A percentile compares a stretch with the other conserved stretches of the same genome.
These are phyloP conservation scores for Rhododendron henanense DNA, from an alignment of 148 eudicot genomes.

Conservation along the genomic window DNA sequence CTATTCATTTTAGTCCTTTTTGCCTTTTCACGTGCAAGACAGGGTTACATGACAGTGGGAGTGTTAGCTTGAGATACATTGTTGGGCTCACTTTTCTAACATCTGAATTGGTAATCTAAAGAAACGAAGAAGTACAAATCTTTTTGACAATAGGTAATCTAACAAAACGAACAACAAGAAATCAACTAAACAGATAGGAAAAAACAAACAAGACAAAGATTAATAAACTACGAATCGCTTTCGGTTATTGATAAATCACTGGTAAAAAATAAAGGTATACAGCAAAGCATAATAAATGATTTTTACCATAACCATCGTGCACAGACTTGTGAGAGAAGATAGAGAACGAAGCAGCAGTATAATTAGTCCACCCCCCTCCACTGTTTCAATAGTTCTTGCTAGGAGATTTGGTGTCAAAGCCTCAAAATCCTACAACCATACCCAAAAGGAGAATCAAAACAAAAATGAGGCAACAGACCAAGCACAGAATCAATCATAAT, in stretches of 20 bases:
- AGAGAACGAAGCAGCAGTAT: conserved; percentile 73
- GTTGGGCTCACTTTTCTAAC: neutral
- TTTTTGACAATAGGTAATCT: neutral
- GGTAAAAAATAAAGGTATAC: neutral
- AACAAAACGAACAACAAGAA: neutral
- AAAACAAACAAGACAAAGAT: conserved; percentile 6
- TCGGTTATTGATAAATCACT: neutral
- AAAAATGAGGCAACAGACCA: neutral
- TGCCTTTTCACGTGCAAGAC: neutral
- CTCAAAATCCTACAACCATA: conserved; percentile 70
- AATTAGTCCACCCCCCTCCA: conserved; percentile 95
- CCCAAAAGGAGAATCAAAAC: conserved; percentile 11
- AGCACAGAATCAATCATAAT: neutral
- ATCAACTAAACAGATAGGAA: neutral
- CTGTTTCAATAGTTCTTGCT: conserved; percentile 96
- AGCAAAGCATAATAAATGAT: neutral
- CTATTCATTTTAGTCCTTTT: neutral
- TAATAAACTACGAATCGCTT: neutral
- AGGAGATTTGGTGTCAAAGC: conserved; percentile 95
- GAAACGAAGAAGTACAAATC: neutral
- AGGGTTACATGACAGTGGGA: neutral
- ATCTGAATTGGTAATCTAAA: neutral
- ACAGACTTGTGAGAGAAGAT: conserved; percentile 83
- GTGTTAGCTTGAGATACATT: neutral
- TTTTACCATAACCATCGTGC: conserved; percentile 95